Conservation (phyloP, 2,329 filamentous ascomycete species). For the Ophiocordyceps unilateralis region DNA sequence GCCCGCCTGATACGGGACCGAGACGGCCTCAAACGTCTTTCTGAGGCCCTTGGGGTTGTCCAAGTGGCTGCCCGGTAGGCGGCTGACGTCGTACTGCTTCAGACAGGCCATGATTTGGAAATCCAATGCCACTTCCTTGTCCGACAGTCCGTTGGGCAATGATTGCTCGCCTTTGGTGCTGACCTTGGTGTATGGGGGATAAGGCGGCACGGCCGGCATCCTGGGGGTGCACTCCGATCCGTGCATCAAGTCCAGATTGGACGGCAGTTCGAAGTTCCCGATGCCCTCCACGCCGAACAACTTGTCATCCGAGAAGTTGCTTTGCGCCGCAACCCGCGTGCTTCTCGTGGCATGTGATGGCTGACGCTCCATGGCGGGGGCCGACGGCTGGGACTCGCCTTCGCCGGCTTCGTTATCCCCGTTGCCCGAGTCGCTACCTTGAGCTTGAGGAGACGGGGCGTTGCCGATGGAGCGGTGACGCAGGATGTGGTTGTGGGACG, state of each 20-base stretch:
- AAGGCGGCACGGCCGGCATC: conserved; percentile 38
- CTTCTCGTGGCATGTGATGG: conserved; percentile 47
- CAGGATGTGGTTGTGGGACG: conserved; percentile 43
- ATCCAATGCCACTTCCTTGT: conserved; percentile 36
- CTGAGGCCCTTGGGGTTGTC: conserved; percentile 34
- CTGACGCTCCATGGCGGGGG: conserved; percentile 44
- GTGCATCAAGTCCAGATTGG: conserved; percentile 39
- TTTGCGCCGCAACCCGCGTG: conserved; percentile 34
- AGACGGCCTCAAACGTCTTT: conserved; percentile 36
- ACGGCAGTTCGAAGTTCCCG: conserved; percentile 38
- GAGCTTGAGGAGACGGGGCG: conserved; percentile 26
- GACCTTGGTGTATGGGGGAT: conserved; percentile 37
- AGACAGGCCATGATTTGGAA: conserved; percentile 40
- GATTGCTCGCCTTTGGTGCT: conserved; percentile 38
- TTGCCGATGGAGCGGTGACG: conserved; percentile 36
- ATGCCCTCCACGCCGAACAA: conserved; percentile 43
- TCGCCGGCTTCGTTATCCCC: conserved; percentile 30
- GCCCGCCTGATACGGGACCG: conserved; percentile 27
- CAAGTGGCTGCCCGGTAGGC: conserved; percentile 38
- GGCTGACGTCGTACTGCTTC: conserved; percentile 34
- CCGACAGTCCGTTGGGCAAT: conserved; percentile 30
- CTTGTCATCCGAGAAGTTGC: conserved; percentile 40
- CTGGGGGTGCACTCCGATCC: conserved; percentile 33
- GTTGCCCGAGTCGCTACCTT: conserved; percentile 35
- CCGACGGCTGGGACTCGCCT: conserved; percentile 27